Evolutionary conservation across 1,139 yeast genomes (phyloP), one percentile per base, ranked within the genome.

Genomic region (Zygosaccharomyces sapae): DNA sequence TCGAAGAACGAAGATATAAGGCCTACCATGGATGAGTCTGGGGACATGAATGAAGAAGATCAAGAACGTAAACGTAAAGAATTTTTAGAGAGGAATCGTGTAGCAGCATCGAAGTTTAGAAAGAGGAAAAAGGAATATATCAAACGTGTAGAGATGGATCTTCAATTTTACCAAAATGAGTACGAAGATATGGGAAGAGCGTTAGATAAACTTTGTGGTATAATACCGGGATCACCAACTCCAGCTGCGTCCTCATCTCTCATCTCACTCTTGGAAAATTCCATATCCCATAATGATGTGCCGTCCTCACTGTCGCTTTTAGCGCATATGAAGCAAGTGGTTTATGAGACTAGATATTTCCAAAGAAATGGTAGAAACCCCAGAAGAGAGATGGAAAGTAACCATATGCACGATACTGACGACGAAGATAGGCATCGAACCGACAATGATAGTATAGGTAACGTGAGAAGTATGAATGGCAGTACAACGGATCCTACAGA

Each of bases 71-170:
- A 86, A 62, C 77, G 97, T 29, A 81, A 81, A 63, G 83, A 77
- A 55, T 92, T 92, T 58, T 70, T 92, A 55, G 98, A 92, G 65
- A 75, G 97, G 52, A 92, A 92, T 66, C 76, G 98, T 52, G 80
- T 92, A 10, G 99, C 99, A 0, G 98, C 98, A 0, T 81, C 94
- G 35, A 90, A 89, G 67, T 94, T 97, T 71, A 80, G 99, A 49
- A 95, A 87, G 67, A 79, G 97, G 45, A 94, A 92, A 75, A 92
- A 94, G 70, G 90, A 87, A 64, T 84, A 86, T 74, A 77, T 88
- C 38, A 83, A 80, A 50, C 85, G 83, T 56, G 83, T 92, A 79
- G 95, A 89, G 65, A 80, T 76, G 41, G 95, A 89, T 62, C 74
- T 77, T 66, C 75, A 74, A 30, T 83, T 78, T 57, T 87, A 81